phyloP scores from a whole-genome alignment of 2,329 filamentous ascomycete genomes.

The Stagonosporopsis vannaccii region DNA sequence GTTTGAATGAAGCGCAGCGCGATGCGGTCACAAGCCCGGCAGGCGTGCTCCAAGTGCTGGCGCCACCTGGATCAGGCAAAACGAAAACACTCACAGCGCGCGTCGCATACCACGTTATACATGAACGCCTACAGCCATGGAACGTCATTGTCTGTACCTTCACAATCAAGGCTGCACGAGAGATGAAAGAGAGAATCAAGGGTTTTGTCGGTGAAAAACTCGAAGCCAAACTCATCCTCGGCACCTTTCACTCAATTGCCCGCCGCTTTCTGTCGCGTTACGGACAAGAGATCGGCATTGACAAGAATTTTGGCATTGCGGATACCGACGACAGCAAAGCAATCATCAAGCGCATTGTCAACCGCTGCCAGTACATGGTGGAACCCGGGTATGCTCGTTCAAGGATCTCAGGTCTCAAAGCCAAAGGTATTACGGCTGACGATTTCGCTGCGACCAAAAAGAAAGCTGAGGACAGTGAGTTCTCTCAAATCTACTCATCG shows the following conservation, averaged over 20 bases:
- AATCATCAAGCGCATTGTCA: constrained; percentile 83
- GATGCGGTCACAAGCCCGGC: constrained; percentile 70
- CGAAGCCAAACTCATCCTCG: constrained; percentile 80
- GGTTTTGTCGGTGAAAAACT: constrained; percentile 79
- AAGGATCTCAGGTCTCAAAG: constrained; percentile 74
- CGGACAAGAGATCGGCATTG: constrained; percentile 81
- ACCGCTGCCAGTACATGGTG: constrained; percentile 71
- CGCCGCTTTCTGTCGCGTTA: constrained; percentile 84
- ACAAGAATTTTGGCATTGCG: constrained; percentile 87
- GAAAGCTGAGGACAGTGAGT: constrained; percentile 66
- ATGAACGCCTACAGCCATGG: constrained; percentile 75
- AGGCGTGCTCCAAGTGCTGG: constrained; percentile 66
- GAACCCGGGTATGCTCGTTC: constrained; percentile 75
- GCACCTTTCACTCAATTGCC: constrained; percentile 94
- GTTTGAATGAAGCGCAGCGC: constrained; percentile 70
- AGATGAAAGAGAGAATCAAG: constrained; percentile 90
- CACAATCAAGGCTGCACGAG: constrained; percentile 90
- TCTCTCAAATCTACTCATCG: constrained; percentile 71
- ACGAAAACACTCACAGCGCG: constrained; percentile 94
- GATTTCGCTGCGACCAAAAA: constrained; percentile 52
- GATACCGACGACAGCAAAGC: constrained; percentile 81
- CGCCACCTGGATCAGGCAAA: constrained; percentile 78
- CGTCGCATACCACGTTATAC: constrained; percentile 84
- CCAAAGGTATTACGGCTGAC: constrained; percentile 59
- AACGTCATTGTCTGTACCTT: constrained; percentile 97